Percentiles rank a stretch among this genome's conserved stretches.
These are phyloP conservation scores for Aegilops tauschii DNA, from an alignment of 176 grass and related monocot species.

Conservation along the genomic window DNA sequence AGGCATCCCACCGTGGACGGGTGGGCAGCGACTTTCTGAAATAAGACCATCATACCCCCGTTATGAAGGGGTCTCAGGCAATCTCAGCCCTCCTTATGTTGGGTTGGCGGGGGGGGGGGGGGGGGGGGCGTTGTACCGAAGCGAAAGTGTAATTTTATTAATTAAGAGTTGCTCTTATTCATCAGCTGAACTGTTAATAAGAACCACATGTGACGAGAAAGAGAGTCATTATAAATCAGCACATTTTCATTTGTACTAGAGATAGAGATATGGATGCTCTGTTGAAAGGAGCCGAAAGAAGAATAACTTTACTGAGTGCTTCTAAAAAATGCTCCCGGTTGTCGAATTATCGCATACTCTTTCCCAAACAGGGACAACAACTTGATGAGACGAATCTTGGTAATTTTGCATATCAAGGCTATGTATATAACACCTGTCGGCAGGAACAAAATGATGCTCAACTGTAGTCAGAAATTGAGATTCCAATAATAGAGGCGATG, in stretches of 20 bases:
- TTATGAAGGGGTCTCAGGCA: no score
- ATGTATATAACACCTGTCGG: background rate
- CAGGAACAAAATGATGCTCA: background rate
- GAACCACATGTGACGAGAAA: background rate
- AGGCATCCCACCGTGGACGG: no score
- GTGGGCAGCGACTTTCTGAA: no score
- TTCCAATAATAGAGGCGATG: background rate
- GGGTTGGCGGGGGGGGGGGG: no score
- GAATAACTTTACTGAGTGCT: slow-evolving; percentile 31
- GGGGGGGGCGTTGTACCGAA: no score
- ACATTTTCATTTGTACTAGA: background rate
- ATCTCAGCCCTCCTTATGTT: no score
- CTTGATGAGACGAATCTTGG: background rate
- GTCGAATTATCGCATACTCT: slow-evolving; percentile 1
- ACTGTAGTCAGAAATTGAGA: background rate
- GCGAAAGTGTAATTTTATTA: no score
- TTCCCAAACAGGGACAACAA: slow-evolving; percentile 29
- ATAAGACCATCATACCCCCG: no score
- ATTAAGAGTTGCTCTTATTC: background rate
- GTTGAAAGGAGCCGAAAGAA: background rate
- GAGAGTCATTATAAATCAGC: background rate
- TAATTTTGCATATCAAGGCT: background rate
- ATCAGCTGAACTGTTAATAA: background rate
- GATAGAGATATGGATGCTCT: background rate
- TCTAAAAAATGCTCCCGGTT: background rate